Percentiles rank a stretch among this genome's conserved stretches.
Evolutionary conservation across 495 filamentous ascomycete species (phyloP).

Genomic region (Hypoxylon rickii): DNA sequence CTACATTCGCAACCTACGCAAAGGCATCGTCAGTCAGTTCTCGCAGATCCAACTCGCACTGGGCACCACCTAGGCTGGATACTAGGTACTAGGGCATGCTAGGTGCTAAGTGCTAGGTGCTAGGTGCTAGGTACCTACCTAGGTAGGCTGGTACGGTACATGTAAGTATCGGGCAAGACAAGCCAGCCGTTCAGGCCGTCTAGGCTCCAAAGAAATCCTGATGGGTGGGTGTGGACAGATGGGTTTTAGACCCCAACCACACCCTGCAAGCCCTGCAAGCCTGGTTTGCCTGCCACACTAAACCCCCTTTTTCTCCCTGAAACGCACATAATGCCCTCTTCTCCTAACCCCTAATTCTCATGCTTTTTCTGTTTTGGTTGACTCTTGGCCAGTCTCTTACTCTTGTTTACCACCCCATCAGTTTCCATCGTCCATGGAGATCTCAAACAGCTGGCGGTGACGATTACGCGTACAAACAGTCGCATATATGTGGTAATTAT

Average conservation of each 20-base stretch:
- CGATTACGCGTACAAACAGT: conserved; percentile 25
- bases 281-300: conserved; percentile 28
- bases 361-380: conserved; percentile 29
- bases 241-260: conserved; percentile 37
- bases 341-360: conserved; percentile 29
- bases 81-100: too few relatives aligned
- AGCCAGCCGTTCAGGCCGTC: too few relatives aligned
- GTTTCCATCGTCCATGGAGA: conserved; percentile 18
- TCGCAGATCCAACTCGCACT: conserved; percentile 21
- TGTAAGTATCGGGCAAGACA: too few relatives aligned
- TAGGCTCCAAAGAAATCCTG: conserved; percentile 14
- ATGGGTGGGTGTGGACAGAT: conserved; percentile 29
- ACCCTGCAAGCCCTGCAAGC: conserved; percentile 28
- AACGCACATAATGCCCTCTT: conserved; percentile 36
- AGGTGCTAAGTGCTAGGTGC: too few relatives aligned
- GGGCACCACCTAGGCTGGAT: too few relatives aligned
- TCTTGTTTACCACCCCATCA: conserved; percentile 2
- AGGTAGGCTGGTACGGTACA: too few relatives aligned
- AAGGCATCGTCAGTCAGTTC: conserved; percentile 29
- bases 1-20: conserved; percentile 28
- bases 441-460: conserved; percentile 19
- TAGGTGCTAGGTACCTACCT: too few relatives aligned
- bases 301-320: conserved; percentile 36
- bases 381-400: conserved; percentile 21
- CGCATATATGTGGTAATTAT: neutral